Base-by-base conservation (phyloP, 2,329 filamentous ascomycete genomes). In the Phyllosticta citrichinensis region DNA sequence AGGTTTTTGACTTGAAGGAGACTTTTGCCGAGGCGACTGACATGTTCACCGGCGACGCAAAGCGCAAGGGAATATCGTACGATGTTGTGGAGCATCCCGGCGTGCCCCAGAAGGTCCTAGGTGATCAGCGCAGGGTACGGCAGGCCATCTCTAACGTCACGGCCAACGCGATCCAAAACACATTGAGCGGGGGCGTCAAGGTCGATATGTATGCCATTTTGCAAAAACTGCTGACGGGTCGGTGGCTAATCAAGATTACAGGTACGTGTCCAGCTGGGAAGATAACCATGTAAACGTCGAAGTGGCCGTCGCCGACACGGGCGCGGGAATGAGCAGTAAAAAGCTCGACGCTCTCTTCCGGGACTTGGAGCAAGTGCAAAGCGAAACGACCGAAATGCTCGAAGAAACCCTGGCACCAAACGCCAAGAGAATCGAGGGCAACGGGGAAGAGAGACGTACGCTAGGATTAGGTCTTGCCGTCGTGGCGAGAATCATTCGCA, bases 381-480 rank as follows among this genome's bases (percentile, higher is more conserved):
- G 71, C 52, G 75, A 82, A 77, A 27, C 65, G 2, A 60, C 63
- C 1, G 63, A 68, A 59, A 56, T 58, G 52, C 55, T 74, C 19
- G 70, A 73, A 40, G 71, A 74, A 60, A 67, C 68, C 1, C 60
- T 73, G 5, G 56, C 68, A 1, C 69, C 70, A 8, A 64, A 75
- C 14, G 63, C 72, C 2, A 73, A 73, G 35, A 64, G 68, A 4
- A 52, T 71, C 1, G 67, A 67, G 4, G 55, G 59, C 5, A 64
- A 67, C 4, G 65, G 65, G 14, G 58, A 63, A 1, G 68, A 74
- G 8, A 76, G 76, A 58, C 75, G 77, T 10, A 85, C 85, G 0
- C 74, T 96, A 1, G 92, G 92, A 0, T 80, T 96, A 10, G 92
- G 91, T 0, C 79, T 96, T n/a, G 91, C 91, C 0, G 80, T 95